Evolutionary conservation across 495 filamentous ascomycete genomes (phyloP), one percentile per base, ranked within the genome.

Genomic region (Apiosordaria backusii): DNA sequence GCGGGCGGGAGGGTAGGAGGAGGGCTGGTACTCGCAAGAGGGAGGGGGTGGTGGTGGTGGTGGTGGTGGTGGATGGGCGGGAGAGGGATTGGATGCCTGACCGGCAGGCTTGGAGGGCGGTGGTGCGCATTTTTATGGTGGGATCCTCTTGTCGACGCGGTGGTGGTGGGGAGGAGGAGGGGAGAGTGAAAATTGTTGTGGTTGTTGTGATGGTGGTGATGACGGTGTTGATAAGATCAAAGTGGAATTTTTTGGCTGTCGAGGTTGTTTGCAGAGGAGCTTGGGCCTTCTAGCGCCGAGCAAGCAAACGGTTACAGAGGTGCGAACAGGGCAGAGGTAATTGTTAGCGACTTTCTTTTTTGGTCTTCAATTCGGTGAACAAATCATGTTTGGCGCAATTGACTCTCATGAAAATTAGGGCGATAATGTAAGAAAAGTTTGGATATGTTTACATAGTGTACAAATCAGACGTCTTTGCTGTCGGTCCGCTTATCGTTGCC

Each of bases 401-500:
- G 40, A 50, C 6, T 7, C 16, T 50, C 16, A 50, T 50, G 40
- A 50, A 18, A 21, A 16, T 4, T 18, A 53, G 50, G 16, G 16
- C 13, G 50, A 50, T 16, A 13, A 53, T 16, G 21, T 55, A 26
- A 25, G 29, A 29, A 54, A n/a, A n/a, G n/a, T n/a, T n/a, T n/a
- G n/a, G n/a, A n/a, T n/a, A n/a, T n/a, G n/a, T n/a, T n/a, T 23
- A 55, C 4, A 23, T 55, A 23, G 9, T 55, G 52, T 55, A 21
- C 15, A 55, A n/a, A 25, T 72, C 61, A 84, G 52, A 76, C 80
- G 75, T 95, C 87, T 73, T 92, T 92, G 27, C 83, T 88, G 70
- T 83, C 82, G 0, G 93, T 97, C 73, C 95, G 86, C 76, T 88
- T 79, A 72, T 93, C 87, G 76, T 99, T 99, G 57, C 93, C 89